A percentile compares a stretch with the other conserved stretches of the same genome.
Conservation (phyloP, 2,329 filamentous ascomycete species). For the Fusarium ambrosium region DNA sequence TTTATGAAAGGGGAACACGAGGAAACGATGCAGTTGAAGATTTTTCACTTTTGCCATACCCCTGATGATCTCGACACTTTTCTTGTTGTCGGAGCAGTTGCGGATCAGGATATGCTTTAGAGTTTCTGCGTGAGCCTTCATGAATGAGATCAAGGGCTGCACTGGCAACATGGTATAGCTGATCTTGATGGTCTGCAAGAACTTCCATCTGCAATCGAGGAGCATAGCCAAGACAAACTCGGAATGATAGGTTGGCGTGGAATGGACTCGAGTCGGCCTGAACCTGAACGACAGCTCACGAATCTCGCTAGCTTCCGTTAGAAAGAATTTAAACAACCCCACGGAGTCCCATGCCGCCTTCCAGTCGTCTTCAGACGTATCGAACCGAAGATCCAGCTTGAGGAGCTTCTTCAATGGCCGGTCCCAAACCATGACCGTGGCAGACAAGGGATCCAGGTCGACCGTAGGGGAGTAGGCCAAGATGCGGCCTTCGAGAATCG, state of each 20-base stretch:
- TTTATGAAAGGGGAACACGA: background rate
- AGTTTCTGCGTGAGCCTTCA: background rate
- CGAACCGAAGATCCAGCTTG: conserved; percentile 1
- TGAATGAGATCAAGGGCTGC: background rate
- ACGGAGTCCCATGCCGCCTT: too few relatives aligned
- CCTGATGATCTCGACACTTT: background rate
- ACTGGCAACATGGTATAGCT: background rate
- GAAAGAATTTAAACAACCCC: too few relatives aligned
- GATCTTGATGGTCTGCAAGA: conserved; percentile 3
- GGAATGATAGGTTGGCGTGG: background rate
- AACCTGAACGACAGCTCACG: conserved; percentile 11
- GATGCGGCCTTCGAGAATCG: background rate
- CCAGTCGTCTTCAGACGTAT: too few relatives aligned
- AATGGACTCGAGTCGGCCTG: background rate
- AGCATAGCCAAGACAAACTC: background rate
- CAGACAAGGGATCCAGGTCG: background rate
- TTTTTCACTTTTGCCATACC: background rate
- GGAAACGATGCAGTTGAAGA: conserved; percentile 16
- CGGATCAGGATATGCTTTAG: conserved; percentile 10
- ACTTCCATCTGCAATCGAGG: background rate
- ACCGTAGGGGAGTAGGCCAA: background rate
- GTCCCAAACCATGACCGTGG: too few relatives aligned
- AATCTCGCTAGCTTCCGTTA: background rate
- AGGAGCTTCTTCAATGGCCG: background rate
- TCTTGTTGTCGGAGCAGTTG: background rate